Evolutionary conservation across 2,329 filamentous ascomycete species (phyloP).

Genomic region (Leptosphaerulina australis): DNA sequence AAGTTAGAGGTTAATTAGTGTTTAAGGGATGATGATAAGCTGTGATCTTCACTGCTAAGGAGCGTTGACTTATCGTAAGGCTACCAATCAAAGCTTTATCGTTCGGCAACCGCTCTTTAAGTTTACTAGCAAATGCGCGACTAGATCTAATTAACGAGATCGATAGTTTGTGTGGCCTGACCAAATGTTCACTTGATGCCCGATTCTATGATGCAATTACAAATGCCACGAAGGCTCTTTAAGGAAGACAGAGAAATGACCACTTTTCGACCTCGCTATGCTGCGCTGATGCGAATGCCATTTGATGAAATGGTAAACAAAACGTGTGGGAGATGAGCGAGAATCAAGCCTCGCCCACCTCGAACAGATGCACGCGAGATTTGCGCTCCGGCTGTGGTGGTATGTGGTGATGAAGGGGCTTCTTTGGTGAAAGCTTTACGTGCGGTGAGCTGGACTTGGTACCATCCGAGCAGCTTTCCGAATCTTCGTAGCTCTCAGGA

Average conservation of each 20-base stretch:
- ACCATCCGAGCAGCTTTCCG: constrained; percentile 64
- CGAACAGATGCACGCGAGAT: constrained; percentile 48
- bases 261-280: constrained; percentile 14
- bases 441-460: constrained; percentile 47
- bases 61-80: not conserved
- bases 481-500: constrained; percentile 71
- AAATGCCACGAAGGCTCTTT: not conserved
- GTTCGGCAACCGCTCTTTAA: not conserved
- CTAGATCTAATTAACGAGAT: not conserved
- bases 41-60: not conserved
- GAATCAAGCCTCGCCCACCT: constrained; percentile 42
- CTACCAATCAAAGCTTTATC: not conserved
- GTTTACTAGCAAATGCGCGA: not conserved
- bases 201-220: not conserved
- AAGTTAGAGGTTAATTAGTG: not conserved
- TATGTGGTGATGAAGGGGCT: constrained; percentile 52
- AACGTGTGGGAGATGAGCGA: not conserved
- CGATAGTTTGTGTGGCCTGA: not conserved
- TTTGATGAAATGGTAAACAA: constrained; percentile 10
- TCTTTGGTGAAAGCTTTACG: constrained; percentile 49
- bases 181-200: not conserved
- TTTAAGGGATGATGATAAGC: not conserved
- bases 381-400: constrained; percentile 50
- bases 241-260: not conserved
- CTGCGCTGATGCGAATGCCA: constrained; percentile 19